These are phyloP conservation scores for Dittrichia graveolens DNA, from an alignment of 129 eudicot species.

Conservation along the genomic window DNA sequence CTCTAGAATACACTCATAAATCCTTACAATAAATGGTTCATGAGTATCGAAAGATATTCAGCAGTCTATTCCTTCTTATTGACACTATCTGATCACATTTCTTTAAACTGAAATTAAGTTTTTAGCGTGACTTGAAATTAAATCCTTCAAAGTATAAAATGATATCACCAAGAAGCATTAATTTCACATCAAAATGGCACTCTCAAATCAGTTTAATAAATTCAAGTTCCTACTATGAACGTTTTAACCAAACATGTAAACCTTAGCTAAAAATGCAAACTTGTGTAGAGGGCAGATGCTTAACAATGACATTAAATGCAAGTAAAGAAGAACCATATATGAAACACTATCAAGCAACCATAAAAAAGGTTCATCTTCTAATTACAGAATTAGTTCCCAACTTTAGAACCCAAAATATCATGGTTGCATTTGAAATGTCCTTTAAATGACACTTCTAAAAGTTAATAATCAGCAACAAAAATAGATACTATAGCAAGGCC, in stretches of 20 bases:
- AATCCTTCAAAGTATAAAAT: no score
- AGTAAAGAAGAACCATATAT: background rate
- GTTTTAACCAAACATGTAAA: background rate
- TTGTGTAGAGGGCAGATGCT: background rate
- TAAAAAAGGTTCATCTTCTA: conserved; percentile 21
- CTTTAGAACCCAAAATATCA: conserved; percentile 8
- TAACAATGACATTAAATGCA: background rate
- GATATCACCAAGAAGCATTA: no score
- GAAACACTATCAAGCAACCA: conserved; percentile 24
- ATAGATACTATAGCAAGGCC: conserved; percentile 19
- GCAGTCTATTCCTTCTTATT: no score
- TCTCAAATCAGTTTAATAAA: no score
- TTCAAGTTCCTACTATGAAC: background rate
- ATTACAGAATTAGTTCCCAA: conserved; percentile 27
- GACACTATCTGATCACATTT: no score
- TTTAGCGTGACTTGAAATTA: no score
- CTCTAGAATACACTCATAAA: no score
- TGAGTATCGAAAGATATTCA: no score
- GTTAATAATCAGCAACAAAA: background rate
- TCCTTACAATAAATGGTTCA: no score
- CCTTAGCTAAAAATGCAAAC: background rate
- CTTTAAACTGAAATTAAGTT: no score
- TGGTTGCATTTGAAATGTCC: conserved; percentile 9
- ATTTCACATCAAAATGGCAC: no score
- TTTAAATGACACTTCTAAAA: conserved; percentile 16